Evolutionary conservation across 306 rosid species (phyloP).

Genomic region (Quercus parvula): DNA sequence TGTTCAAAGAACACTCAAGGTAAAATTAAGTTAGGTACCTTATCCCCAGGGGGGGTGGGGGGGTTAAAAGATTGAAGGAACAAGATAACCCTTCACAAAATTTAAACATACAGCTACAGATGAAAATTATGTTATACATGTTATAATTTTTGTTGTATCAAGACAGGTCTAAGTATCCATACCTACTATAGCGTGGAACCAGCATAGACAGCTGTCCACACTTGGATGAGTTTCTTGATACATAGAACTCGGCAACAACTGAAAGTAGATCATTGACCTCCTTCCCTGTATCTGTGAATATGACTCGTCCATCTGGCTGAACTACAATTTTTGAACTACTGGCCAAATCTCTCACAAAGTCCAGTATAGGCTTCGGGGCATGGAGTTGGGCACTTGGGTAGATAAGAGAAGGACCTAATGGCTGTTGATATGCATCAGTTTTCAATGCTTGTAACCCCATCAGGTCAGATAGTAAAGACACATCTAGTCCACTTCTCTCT

Average conservation of each 20-base stretch:
- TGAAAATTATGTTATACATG: background rate
- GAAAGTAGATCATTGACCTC: constrained; percentile 78
- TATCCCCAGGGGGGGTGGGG: background rate
- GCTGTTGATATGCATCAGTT: constrained; percentile 27
- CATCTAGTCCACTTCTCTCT: constrained; percentile 35
- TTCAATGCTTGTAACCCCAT: constrained; percentile 46
- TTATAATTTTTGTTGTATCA: background rate
- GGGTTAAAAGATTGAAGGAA: background rate
- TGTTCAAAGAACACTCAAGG: background rate
- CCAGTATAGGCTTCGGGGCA: constrained; percentile 49
- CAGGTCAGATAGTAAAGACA: constrained; percentile 43
- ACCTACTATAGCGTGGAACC: constrained; percentile 76
- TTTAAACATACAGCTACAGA: background rate
- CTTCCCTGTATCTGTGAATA: constrained; percentile 49
- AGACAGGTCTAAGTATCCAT: constrained; percentile 18
- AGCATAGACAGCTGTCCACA: constrained; percentile 50
- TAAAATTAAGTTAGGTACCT: background rate
- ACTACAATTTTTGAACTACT: constrained; percentile 51
- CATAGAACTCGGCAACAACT: constrained; percentile 59
- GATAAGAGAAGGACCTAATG: constrained; percentile 49
- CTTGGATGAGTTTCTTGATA: constrained; percentile 35
- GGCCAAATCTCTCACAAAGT: constrained; percentile 54
- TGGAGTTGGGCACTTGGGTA: constrained; percentile 40
- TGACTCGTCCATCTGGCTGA: constrained; percentile 66
- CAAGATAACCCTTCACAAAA: background rate